phyloP scores from a whole-genome alignment of 2,329 filamentous ascomycete species.

The Triangularia setosa region DNA sequence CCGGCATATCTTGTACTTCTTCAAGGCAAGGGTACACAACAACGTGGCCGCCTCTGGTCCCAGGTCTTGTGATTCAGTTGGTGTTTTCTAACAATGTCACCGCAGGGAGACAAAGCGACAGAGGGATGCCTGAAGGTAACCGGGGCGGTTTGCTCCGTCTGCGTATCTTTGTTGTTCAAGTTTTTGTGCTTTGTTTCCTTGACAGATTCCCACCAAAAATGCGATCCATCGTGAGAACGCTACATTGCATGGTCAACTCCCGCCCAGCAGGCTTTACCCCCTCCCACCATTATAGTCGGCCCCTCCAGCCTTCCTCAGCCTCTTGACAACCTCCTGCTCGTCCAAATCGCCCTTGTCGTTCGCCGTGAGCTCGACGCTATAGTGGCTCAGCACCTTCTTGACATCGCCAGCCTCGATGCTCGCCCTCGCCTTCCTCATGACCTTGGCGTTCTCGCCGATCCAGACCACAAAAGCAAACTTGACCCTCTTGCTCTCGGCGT shows the following conservation, averaged over 20 bases:
- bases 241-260: background rate
- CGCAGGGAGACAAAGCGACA: background rate
- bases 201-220: background rate
- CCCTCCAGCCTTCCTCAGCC: conserved; percentile 62
- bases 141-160: background rate
- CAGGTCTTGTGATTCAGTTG: background rate
- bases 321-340: conserved; percentile 56
- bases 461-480: conserved; percentile 67
- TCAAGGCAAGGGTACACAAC: background rate
- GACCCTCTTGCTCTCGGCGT: conserved; percentile 63
- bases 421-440: conserved; percentile 68
- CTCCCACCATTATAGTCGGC: conserved; percentile 68
- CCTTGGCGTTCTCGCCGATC: conserved; percentile 61
- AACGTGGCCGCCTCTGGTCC: background rate
- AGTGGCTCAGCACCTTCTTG: conserved; percentile 59
- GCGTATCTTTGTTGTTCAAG: background rate
- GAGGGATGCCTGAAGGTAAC: background rate
- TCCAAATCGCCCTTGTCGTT: conserved; percentile 57
- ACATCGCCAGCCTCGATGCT: conserved; percentile 64
- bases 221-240: background rate
- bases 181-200: background rate
- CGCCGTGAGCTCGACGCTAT: conserved; percentile 62
- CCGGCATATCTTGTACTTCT: background rate
- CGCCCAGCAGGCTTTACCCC: conserved; percentile 36
- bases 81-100: background rate